Evolutionary conservation across 805 yeast genomes (phyloP).

Genomic region (Schwanniomyces occidentalis): DNA sequence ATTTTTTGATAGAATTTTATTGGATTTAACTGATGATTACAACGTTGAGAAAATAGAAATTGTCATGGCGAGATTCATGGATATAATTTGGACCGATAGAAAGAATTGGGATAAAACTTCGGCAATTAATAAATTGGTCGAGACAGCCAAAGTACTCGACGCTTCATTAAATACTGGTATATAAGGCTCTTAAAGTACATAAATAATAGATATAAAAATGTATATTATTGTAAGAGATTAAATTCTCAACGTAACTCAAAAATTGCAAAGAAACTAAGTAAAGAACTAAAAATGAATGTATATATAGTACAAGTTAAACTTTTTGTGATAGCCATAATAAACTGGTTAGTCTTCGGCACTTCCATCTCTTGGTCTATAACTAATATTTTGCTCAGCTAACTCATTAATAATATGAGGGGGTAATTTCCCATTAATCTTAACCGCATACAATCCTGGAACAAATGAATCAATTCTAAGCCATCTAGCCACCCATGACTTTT

Average conservation of each 20-base stretch:
- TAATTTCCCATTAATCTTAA: conserved; percentile 85
- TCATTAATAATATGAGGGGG: conserved; percentile 83
- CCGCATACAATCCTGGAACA: conserved; percentile 89
- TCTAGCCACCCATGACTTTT: conserved; percentile 90
- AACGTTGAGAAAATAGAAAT: conserved; percentile 40
- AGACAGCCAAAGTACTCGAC: conserved; percentile 17
- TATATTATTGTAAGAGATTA: no score
- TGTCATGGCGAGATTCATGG: conserved; percentile 65
- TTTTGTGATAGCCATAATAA: neutral
- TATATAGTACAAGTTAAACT: conserved; percentile 2
- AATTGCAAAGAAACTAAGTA: no score
- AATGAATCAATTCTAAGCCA: conserved; percentile 93
- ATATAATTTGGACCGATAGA: conserved; percentile 70
- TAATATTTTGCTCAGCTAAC: conserved; percentile 70
- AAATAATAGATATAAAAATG: neutral
- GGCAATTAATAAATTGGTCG: conserved; percentile 33
- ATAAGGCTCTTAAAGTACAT: neutral
- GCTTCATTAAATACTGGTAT: neutral
- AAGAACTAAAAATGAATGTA: neutral
- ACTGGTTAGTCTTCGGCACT: conserved; percentile 58
- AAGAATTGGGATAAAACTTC: conserved; percentile 43
- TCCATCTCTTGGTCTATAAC: conserved; percentile 95
- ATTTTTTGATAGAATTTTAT: conserved; percentile 26
- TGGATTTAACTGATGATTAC: conserved; percentile 31
- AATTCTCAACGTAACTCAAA: no score